Base-by-base conservation (phyloP, 2,329 filamentous ascomycete species). In the Colletotrichum chlorophyti region DNA sequence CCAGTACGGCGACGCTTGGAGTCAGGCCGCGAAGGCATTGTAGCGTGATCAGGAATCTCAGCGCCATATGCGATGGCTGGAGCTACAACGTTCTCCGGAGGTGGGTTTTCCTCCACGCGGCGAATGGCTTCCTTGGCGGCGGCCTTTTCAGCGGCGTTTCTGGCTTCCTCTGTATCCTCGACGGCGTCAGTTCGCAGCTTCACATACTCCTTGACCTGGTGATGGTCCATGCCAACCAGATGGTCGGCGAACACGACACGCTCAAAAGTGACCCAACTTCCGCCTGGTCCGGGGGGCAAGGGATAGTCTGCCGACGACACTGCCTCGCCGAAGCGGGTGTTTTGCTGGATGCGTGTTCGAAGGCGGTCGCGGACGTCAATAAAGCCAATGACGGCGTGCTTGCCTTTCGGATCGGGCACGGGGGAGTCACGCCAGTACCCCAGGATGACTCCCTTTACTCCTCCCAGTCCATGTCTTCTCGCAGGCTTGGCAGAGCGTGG, bases 221-320 rank as follows among this genome's bases (percentile, higher is more conserved):
- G 77, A 43, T 86, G 79, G 48, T 83, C 80, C 5, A 86, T 71
- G 3, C 79, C 78, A 12, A 83, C 73, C 0, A 88, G 79, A 55
- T 86, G 83, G 7, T 79, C 69, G 3, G 82, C 80, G 64, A 88
- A 87, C 19, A 85, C 79, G 26, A 87, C 78, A 17, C 82, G 76
- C 55, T 86, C 82, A 63, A 87, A 87, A 0, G 84, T 87, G 21
- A 87, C 83, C 85, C 84, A 88, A 67, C 83, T 86, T 50, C 83
- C 84, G 19, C 84, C 84, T 2, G 84, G 82, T 1, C 84, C 85
- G 3, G 82, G 79, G 1, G 84, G 84, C 4, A 85, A 65, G 27
- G 83, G 73, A 66, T 77, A 77, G 11, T 63, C 59, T 10, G 48
- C 26, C n/a, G 40, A 58, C 3, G 58, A 60, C 24, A 87, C 73